Conservation (phyloP, 768 basidiomycete genomes). For the Rhodotorula taiwanensis region DNA sequence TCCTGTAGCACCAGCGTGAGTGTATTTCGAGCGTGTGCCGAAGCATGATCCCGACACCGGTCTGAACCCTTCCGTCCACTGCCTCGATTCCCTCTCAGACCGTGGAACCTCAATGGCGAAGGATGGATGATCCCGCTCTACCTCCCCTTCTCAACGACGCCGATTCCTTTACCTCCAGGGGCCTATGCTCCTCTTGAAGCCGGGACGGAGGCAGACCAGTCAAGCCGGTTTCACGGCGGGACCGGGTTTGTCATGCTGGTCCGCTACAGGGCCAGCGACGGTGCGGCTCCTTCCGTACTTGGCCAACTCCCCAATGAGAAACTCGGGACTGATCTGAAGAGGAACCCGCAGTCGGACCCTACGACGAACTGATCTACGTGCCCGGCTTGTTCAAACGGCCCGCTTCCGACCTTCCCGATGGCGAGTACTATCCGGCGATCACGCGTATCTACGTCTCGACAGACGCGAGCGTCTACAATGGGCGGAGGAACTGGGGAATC, state of each 20-base stretch:
- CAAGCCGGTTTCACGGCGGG: constrained; percentile 8
- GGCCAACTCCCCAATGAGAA: no score
- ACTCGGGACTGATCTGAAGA: no score
- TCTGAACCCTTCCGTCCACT: no score
- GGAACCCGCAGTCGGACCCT: constrained; percentile 2
- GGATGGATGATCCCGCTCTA: constrained; percentile 21
- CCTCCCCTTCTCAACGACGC: constrained; percentile 11
- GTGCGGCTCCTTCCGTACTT: background rate
- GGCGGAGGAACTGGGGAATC: constrained; percentile 16
- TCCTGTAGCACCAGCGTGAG: no score
- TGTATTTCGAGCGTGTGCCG: no score
- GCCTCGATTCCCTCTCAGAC: no score
- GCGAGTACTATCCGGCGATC: constrained; percentile 3
- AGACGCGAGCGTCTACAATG: constrained; percentile 7
- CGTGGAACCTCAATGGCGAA: constrained; percentile 18
- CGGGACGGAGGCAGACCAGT: constrained; percentile 2
- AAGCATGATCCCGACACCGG: no score
- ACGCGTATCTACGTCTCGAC: constrained; percentile 28
- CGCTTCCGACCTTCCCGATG: background rate
- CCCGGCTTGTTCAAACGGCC: constrained; percentile 14
- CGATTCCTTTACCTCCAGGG: constrained; percentile 6
- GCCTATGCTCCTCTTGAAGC: constrained; percentile 6
- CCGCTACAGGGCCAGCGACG: background rate
- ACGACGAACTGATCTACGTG: constrained; percentile 22
- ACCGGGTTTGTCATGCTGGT: constrained; percentile 17